Conservation (phyloP, 108 stramenopile genomes). For the Aurantiochytrium sp. region DNA sequence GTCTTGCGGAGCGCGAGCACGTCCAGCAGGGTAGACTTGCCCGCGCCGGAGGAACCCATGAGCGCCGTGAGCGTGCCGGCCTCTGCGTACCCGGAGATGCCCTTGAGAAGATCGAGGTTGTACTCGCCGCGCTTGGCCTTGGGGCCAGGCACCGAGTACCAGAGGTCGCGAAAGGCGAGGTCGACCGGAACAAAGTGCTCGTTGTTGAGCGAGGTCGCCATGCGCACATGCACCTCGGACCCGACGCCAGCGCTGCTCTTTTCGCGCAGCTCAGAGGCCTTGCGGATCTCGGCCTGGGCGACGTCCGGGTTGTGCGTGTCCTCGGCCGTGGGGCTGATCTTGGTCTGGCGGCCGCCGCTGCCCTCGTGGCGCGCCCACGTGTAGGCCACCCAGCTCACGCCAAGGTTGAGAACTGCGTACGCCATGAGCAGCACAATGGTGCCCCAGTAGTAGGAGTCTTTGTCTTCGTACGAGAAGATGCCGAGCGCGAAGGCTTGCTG, state of each 20-base stretch:
- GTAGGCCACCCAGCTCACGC: not conserved
- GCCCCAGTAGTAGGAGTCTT: not conserved
- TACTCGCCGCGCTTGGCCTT: not conserved
- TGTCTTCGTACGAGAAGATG: not conserved
- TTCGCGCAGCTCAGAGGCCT: too few species aligned
- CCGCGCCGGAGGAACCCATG: slow-evolving; percentile 53
- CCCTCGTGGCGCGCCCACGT: not conserved
- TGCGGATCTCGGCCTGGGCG: not conserved
- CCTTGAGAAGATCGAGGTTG: slow-evolving; percentile 17
- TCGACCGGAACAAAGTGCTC: not conserved
- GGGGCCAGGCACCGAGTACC: not conserved
- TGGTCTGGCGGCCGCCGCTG: not conserved
- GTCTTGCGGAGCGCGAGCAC: slow-evolving; percentile 64
- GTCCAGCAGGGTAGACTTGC: slow-evolving; percentile 66
- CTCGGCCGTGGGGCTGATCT: not conserved
- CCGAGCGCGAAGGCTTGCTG: not conserved
- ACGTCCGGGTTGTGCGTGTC: not conserved
- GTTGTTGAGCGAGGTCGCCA: not conserved
- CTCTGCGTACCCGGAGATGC: not conserved
- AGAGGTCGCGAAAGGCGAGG: not conserved
- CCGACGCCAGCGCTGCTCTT: too few species aligned
- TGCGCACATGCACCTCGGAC: too few species aligned
- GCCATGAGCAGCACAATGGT: not conserved
- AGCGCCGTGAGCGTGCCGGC: slow-evolving; percentile 42
- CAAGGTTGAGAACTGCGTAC: not conserved